Base-by-base conservation (phyloP, 2,329 filamentous ascomycete genomes). In the Rhynchosporium graminicola region DNA sequence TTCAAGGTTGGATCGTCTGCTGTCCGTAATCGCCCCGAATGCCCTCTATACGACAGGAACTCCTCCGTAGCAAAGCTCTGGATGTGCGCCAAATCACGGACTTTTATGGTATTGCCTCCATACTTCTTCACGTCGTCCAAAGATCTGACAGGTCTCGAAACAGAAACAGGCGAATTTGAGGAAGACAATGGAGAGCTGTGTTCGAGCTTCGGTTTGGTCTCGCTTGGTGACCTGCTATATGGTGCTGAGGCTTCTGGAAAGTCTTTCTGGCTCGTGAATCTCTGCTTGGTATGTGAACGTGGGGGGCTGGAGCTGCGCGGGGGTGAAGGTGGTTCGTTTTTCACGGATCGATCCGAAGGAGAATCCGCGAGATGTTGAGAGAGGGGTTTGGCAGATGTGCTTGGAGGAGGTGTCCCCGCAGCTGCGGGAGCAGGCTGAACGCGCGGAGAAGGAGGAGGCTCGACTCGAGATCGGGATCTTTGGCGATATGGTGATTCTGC, bases 51-150 rank as follows among this genome's bases (percentile, higher is more conserved):
- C 68, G 76, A 86, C 73, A 88, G 80, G 63, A 88, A 79, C 68
- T 97, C 91, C 67, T 94, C 89, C 67, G 83, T 87, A 31, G 92
- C 92, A 66, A 99, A 89, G 73, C 86, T 92, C 74, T 95, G 91
- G 65, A 99, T 94, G 73, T 99, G 95, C 47, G 89, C 89, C 56
- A 99, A 81, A 75, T 97, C 92, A 71, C 90, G 90, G 48, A 99
- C 87, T 74, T 90, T 89, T 72, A 98, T 90, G 3, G 83, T 82
- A 51, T 68, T 69, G 43, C 69, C 69, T 45, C 67, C 68, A 62
- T 77, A 76, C 9, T 74, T 73, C 26, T 76, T 73, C 3, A 77
- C 74, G 59, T 76, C 72, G 59, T 75, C 74, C 51, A 76, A 71
- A 59, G 75, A 70, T 57, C 70, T 68, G 40, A 72, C 64, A 45